These are phyloP conservation scores for Excoecaria cochinchinensis DNA, from an alignment of 345 rosid genomes.

Conservation along the genomic window DNA sequence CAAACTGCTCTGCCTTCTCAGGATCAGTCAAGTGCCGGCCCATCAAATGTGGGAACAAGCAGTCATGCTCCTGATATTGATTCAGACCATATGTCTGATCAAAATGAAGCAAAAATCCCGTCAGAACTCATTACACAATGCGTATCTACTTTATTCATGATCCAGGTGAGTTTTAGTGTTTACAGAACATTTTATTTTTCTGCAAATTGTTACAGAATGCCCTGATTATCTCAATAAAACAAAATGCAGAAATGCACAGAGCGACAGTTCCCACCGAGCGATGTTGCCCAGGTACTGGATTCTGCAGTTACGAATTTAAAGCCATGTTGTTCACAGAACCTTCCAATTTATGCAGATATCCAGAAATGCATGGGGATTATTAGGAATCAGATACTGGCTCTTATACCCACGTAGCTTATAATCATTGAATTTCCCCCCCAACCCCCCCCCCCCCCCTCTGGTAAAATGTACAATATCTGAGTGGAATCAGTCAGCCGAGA, in stretches of 20 bases:
- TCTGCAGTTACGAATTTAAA: conserved; percentile 70
- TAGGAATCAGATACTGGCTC: conserved; percentile 52
- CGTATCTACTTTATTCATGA: conserved; percentile 73
- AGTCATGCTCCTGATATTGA: conserved; percentile 34
- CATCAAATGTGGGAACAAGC: conserved; percentile 32
- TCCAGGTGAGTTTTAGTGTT: conserved; percentile 48
- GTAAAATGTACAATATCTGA: conserved; percentile 12
- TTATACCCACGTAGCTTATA: conserved; percentile 28
- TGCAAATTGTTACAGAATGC: not conserved
- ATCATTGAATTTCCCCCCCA: not conserved
- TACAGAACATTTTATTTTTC: no score
- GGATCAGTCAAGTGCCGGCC: conserved; percentile 37
- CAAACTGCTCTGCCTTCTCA: conserved; percentile 31
- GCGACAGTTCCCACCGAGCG: conserved; percentile 76
- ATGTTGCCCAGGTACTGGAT: conserved; percentile 73
- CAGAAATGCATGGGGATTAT: conserved; percentile 88
- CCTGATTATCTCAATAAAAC: conserved; percentile 3
- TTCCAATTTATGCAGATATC: conserved; percentile 73
- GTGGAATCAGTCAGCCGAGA: not conserved
- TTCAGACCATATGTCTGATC: conserved; percentile 28
- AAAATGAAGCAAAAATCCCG: conserved; percentile 49
- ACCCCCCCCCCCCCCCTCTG: not conserved
- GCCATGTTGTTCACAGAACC: conserved; percentile 75
- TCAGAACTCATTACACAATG: conserved; percentile 62
- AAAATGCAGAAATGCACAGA: conserved; percentile 81